phyloP scores from a whole-genome alignment of 352 stramenopile species.

The Globisporangium takayamanum region DNA sequence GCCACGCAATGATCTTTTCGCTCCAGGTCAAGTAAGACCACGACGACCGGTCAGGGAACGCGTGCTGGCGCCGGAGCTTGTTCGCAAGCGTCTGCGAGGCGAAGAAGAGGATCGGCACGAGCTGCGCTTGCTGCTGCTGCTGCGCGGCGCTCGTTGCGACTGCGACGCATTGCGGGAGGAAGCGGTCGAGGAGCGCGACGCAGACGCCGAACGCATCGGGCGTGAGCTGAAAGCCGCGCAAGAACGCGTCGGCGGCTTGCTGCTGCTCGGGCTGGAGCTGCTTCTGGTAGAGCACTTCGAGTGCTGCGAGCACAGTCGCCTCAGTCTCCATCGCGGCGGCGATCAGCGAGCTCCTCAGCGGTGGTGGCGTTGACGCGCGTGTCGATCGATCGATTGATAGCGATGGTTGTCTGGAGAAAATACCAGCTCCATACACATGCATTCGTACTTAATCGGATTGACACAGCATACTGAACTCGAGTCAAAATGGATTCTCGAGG shows the following conservation, averaged over 20 bases:
- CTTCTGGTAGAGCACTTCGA: slow-evolving; percentile 56
- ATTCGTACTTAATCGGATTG: too few relatives aligned
- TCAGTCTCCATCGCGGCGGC: slow-evolving; percentile 11
- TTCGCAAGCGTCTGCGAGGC: slow-evolving; percentile 76
- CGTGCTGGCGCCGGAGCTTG: slow-evolving; percentile 60
- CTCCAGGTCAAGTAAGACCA: slow-evolving; percentile 34
- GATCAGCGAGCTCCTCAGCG: too few relatives aligned
- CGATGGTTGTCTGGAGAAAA: neutral
- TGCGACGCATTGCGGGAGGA: slow-evolving; percentile 22
- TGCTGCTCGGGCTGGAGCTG: slow-evolving; percentile 49
- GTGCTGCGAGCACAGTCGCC: slow-evolving; percentile 33
- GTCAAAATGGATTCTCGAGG: neutral
- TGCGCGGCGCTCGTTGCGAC: slow-evolving; percentile 2
- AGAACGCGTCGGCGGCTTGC: slow-evolving; percentile 60
- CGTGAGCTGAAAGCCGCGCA: slow-evolving; percentile 76
- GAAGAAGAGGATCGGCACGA: slow-evolving; percentile 66
- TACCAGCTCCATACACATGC: neutral
- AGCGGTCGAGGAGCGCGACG: slow-evolving; percentile 49
- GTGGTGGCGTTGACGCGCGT: neutral
- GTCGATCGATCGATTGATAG: neutral
- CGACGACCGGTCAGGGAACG: slow-evolving; percentile 19
- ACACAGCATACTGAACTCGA: too few relatives aligned
- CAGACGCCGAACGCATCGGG: slow-evolving; percentile 74
- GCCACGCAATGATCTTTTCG: slow-evolving; percentile 50
- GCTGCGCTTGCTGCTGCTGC: slow-evolving; percentile 14